Evolutionary conservation across 1,284 basidiomycete species (phyloP).

Genomic region (Rugosomyces carneus): DNA sequence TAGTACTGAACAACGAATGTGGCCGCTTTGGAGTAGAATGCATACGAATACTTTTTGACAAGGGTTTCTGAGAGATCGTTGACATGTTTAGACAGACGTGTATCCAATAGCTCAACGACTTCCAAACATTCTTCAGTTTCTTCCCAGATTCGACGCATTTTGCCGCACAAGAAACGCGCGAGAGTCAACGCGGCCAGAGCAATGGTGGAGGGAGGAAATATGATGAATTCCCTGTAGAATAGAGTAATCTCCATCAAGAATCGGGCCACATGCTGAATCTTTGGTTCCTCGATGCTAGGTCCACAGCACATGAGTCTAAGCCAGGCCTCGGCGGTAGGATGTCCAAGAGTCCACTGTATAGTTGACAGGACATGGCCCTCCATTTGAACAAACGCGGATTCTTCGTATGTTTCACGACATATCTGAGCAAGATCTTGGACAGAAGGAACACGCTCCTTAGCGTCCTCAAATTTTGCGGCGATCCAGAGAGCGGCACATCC

Average conservation of each 20-base stretch:
- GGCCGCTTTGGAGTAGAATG: slow-evolving; percentile 92
- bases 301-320: slow-evolving; percentile 76
- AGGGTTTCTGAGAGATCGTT: slow-evolving; percentile 89
- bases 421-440: slow-evolving; percentile 92
- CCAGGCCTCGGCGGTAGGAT: slow-evolving; percentile 98
- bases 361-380: slow-evolving; percentile 95
- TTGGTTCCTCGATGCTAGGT: slow-evolving; percentile 72
- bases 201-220: slow-evolving; percentile 79
- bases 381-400: slow-evolving; percentile 95
- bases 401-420: slow-evolving; percentile 93
- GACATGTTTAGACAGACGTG: slow-evolving; percentile 77
- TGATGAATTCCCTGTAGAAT: slow-evolving; percentile 94
- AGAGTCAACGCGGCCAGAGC: slow-evolving; percentile 86
- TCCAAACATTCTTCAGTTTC: slow-evolving; percentile 74
- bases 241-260: slow-evolving; percentile 99
- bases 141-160: slow-evolving; percentile 70
- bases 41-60: slow-evolving; percentile 96
- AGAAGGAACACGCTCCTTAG: slow-evolving; percentile 96
- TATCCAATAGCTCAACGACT: slow-evolving; percentile 83
- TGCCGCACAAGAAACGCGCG: slow-evolving; percentile 82
- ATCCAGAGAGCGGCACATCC: slow-evolving; percentile 99
- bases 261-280: slow-evolving; percentile 90
- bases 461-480: slow-evolving; percentile 98
- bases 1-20: slow-evolving; percentile 92
- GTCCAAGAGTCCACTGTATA: slow-evolving; percentile 95